Evolutionary conservation across 2,329 filamentous ascomycete species (phyloP), one percentile per base, ranked within the genome.

Genomic region (Exophiala viscosa): DNA sequence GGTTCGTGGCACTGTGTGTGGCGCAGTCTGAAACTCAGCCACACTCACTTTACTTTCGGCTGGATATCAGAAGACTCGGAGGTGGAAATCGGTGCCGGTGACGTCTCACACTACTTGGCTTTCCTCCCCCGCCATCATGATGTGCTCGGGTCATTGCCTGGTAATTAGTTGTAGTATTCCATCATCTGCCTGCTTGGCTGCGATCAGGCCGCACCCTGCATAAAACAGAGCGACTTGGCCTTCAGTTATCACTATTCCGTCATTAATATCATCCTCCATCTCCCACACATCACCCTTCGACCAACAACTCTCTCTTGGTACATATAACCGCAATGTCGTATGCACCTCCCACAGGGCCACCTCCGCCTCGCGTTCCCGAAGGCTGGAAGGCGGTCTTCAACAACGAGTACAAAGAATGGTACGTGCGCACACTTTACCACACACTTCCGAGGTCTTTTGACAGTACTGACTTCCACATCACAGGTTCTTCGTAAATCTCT

Each of bases 401-500:
- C 70, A 83, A 87, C 0, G 84, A 93, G 66, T 96, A 96, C 75
- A 86, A 86, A 65, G 86, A 93, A 79, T 96, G 88, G 85, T 84
- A 66, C 61, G 73, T 40, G 14, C 7, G 3, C 32, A 14, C 7
- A 23, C 13, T 28, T 18, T 11, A 11, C n/a, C 14, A 31, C 41
- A 23, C 17, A 32, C 11, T 34, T 45, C 9, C 13, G 18, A 17
- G 14, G 17, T 6, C 14, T 5, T 32, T 33, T 14, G 48, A 6
- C 36, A 14, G 42, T 13, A 39, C 44, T 45, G 33, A 45, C 46
- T 15, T 35, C 52, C 31, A 49, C 46, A 48, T 38, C 13, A n/a
- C 46, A 90, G 86, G 86, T 96, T 93, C 80, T 96, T 88, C 74
- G 87, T 96, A 55, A 93, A 96, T 74, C 82, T 87, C 56, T 82